Base-by-base conservation (phyloP, 805 yeast species). In the Candida manassasensis region DNA sequence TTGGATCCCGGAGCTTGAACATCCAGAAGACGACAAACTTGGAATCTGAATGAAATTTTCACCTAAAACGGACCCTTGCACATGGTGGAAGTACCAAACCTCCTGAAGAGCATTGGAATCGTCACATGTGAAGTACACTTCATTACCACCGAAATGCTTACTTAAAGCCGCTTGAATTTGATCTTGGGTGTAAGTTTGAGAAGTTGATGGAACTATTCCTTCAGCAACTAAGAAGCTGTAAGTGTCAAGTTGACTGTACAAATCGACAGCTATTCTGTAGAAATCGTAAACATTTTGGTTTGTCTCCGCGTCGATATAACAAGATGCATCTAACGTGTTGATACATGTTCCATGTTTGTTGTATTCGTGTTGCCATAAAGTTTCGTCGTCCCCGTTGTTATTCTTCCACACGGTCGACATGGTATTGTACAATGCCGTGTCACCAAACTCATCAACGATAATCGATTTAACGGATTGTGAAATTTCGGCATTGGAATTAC, bases 301-400 rank as follows among this genome's bases (percentile, higher is more conserved):
- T 17, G 50, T 47, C 40, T 53, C 55, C 13, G 42, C 36, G 14
- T 43, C 45, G 5, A 60, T 60, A 57, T 87, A 88, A 57, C 97
- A 89, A 4, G 57, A 47, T 3, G 93, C 84, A 37, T 72, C 75
- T 31, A 89, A 64, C 1, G 96, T 87, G 32, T 80, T 75, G 71
- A 88, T 79, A 61, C 97, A 89, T 7, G 96, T 87, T 14, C 89
- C 97, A 55, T 89, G 97, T 55, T 89, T 89, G 64, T 89, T 88
- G 70, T 75, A 89, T 59, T 89, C 97, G 59, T 89, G 96, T 24
- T 74, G 69, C 97, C 97, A 89, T 35, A 89, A 63, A 4, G 69
- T 53, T 40, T 75, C 79, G 53, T 83, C 90, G 38, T 73, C 56
- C 8, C 86, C 86, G 33, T 75, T 77, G 50, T 72, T 73, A 49